Evolutionary conservation across 2,329 filamentous ascomycete genomes (phyloP), one percentile per base, ranked within the genome.

Genomic region (Talaromyces sp.): DNA sequence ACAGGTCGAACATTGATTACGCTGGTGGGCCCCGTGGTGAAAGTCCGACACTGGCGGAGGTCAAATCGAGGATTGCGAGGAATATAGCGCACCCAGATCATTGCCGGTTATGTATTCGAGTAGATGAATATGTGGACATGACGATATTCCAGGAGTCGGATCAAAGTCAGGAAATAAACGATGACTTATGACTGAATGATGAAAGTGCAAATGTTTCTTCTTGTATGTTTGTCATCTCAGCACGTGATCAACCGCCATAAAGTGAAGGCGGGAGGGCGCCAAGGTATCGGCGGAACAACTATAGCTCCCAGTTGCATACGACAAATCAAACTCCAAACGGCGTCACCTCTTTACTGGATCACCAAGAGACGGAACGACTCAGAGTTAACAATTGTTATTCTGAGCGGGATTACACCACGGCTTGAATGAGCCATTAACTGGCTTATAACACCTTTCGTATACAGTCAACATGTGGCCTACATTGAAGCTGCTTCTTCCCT

Each of bases 41-140:
- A 66, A 61, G 64, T 64, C 63, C 67, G 67, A 60, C 62, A 67
- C 50, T 66, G 64, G 46, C 67, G 67, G 61, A 71, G 68, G 46
- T 66, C 65, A 39, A 67, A 59, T 66, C 66, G 69, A 66, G 66
- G 58, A 62, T 65, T 68, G 67, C 69, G 69, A 62, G 73, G 64
- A 40, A 72, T 56, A 48, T 67, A 71, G 61, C 70, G 72, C 66
- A 72, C 63, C 64, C 66, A 69, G 66, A 73, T 69, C 74, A 76
- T 76, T 73, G 70, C 63, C 62, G 35, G 46, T 48, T 50, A 57
- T 40, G 40, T 60, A 42, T 21, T 50, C 42, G 48, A 62, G 33
- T 28, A 21, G 12, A 52, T 23, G 33, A 7, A 9, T 46, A 33
- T 57, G 25, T 58, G 52, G 37, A 62, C 60, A 62, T 57, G 60